These are phyloP conservation scores for Lichtheimia ornata DNA, from an alignment of 371 early-diverging fungal species.

Conservation along the genomic window DNA sequence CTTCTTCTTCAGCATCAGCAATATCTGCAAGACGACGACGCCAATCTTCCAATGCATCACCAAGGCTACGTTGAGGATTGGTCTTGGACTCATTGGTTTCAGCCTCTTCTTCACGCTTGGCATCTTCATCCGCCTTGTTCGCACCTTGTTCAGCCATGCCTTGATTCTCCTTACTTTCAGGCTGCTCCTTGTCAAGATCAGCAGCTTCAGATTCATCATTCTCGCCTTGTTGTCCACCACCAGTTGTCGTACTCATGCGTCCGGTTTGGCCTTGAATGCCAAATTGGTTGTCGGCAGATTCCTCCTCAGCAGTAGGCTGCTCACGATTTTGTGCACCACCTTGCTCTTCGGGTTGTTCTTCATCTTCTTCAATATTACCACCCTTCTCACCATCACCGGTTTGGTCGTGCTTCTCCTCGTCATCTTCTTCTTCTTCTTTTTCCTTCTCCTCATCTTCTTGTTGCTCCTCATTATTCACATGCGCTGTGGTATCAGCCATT, in stretches of 20 bases:
- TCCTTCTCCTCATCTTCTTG: slow-evolving; percentile 40
- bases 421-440: slow-evolving; percentile 54
- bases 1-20: slow-evolving; percentile 51
- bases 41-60: slow-evolving; percentile 91
- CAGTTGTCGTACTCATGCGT: slow-evolving; percentile 52
- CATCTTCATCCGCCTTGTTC: slow-evolving; percentile 42
- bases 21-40: slow-evolving; percentile 76
- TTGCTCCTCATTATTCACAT: slow-evolving; percentile 14
- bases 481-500: slow-evolving; percentile 31
- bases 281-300: slow-evolving; percentile 62
- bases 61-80: slow-evolving; percentile 82
- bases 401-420: slow-evolving; percentile 31
- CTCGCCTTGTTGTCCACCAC: slow-evolving; percentile 37
- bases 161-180: slow-evolving; percentile 35
- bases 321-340: slow-evolving; percentile 40
- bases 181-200: slow-evolving; percentile 28
- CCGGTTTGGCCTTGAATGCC: slow-evolving; percentile 71
- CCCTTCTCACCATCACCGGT: slow-evolving; percentile 19
- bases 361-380: slow-evolving; percentile 39
- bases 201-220: slow-evolving; percentile 35
- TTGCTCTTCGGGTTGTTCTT: slow-evolving; percentile 32
- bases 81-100: slow-evolving; percentile 33
- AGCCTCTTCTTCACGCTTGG: slow-evolving; percentile 26
- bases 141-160: slow-evolving; percentile 43
- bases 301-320: slow-evolving; percentile 51